A percentile compares a stretch with the other conserved stretches of the same genome.
Evolutionary conservation across 2,329 filamentous ascomycete genomes (phyloP).

Genomic region (Xylaria sp.): DNA sequence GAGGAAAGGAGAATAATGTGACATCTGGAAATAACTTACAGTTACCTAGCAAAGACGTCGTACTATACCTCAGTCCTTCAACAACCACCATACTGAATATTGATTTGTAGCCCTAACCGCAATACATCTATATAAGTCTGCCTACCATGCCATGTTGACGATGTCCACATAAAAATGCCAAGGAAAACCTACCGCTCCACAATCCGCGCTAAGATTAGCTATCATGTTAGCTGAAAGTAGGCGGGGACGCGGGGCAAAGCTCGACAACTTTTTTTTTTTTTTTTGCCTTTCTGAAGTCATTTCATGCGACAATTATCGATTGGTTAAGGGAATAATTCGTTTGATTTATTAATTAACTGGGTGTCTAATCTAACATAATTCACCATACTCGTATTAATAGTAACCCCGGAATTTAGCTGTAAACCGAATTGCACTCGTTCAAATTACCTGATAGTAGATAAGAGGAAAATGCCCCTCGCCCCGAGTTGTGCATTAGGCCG

Average conservation of each 20-base stretch:
- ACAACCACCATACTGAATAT: too few species aligned
- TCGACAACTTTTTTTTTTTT: not conserved
- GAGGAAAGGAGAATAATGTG: too few species aligned
- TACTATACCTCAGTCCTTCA: too few species aligned
- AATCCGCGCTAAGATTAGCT: slow-evolving; percentile 1
- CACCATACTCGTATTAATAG: not conserved
- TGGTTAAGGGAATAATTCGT: too few species aligned
- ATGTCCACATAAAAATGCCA: not conserved
- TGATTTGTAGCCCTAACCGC: too few species aligned
- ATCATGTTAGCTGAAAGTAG: not conserved
- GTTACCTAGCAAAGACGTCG: too few species aligned
- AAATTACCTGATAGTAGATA: not conserved
- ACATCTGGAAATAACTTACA: too few species aligned
- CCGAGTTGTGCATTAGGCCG: slow-evolving; percentile 29
- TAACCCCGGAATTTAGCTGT: not conserved
- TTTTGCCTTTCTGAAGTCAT: too few species aligned
- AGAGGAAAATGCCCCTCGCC: slow-evolving; percentile 35
- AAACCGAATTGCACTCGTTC: too few species aligned
- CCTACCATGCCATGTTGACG: too few species aligned
- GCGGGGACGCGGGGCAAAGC: not conserved
- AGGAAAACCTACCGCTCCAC: not conserved
- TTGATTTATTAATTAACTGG: too few species aligned
- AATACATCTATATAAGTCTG: too few species aligned
- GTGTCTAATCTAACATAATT: not conserved
- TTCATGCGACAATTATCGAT: not conserved